Evolutionary conservation across 352 stramenopile species (phyloP), one percentile per base, ranked within the genome.

Genomic region (Globisporangium paroecandrum): DNA sequence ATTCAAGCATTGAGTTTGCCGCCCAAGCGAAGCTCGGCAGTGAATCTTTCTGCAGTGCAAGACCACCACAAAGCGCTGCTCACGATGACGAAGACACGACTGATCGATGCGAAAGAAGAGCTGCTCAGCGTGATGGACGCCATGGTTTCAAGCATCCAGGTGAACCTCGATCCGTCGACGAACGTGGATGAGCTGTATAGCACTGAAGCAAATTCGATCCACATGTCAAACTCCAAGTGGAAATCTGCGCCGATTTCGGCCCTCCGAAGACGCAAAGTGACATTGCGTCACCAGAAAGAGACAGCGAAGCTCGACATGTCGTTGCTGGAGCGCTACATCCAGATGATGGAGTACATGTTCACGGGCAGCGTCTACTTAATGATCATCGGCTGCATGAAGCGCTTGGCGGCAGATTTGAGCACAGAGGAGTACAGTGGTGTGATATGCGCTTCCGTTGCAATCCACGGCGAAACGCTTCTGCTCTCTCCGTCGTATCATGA

Each of bases 271-370:
- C 77, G 78, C 20, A 79, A 78, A 58, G 51, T 53, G 15, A 58
- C 71, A 22, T 36, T 90, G 1, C 62, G 75, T 20, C 62, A 54
- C 3, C 77, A 89, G 71, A 75, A 79, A 36, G 67, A 85, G 13
- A 76, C 77, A 2, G 85, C 85, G 22, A 66, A 66, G 25, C 58
- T 71, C 20, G 85, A 93, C 53, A 69, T 89, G 60, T 57, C 64
- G 20, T 57, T 89, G 27, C 60, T 93, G 7, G 72, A 75, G 36
- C 75, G 71, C 12, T 88, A 84, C 46, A 76, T 93, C 43, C 78
- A 77, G 5, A 56, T 91, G 70, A 77, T 89, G 69, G 79, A 81
- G 38, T 93, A 91, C 58, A 86, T 91, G 75, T 93, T 88, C 65
- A 75, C 78, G 0, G 82, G 87, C 46, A 89, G 79, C 22, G 67